A percentile compares a stretch with the other conserved stretches of the same genome.
These are phyloP conservation scores for Gillenia trifoliata DNA, from an alignment of 306 rosid species.

Conservation along the genomic window DNA sequence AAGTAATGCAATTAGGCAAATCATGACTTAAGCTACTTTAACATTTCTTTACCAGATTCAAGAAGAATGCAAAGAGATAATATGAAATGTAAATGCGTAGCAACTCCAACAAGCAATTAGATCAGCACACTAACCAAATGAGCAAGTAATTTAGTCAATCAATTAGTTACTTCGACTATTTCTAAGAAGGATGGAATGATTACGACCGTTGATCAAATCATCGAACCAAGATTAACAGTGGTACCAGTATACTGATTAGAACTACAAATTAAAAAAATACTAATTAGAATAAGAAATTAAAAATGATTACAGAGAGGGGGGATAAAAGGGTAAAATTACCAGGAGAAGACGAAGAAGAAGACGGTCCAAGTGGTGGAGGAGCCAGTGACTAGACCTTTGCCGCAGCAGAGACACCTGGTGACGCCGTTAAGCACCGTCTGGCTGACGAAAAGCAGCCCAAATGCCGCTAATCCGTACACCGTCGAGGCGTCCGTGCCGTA, in stretches of 20 bases:
- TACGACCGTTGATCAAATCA: neutral
- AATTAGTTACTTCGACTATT: neutral
- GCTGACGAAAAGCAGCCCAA: slow-evolving; percentile 55
- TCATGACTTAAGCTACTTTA: slow-evolving; percentile 12
- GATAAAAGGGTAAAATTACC: slow-evolving; percentile 32
- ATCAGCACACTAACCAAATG: neutral
- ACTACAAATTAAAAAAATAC: no score
- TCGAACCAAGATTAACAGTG: neutral
- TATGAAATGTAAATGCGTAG: neutral
- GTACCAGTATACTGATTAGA: neutral
- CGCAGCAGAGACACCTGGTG: slow-evolving; percentile 87
- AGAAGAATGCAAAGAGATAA: neutral
- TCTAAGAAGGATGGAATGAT: neutral
- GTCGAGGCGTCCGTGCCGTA: slow-evolving; percentile 89
- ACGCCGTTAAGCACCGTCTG: slow-evolving; percentile 62
- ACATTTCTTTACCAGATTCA: slow-evolving; percentile 13
- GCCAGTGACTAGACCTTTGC: slow-evolving; percentile 76
- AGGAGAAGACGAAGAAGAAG: slow-evolving; percentile 70
- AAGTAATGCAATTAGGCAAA: slow-evolving; percentile 2
- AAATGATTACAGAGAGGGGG: neutral
- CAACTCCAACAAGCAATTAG: neutral
- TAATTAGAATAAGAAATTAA: no score
- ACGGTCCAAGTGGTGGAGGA: slow-evolving; percentile 53
- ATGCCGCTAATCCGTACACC: slow-evolving; percentile 75
- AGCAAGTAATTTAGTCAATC: no score